A percentile compares a stretch with the other conserved stretches of the same genome.
These are phyloP conservation scores for Aspergillus funiculosus DNA, from an alignment of 495 filamentous ascomycete species.

Conservation along the genomic window DNA sequence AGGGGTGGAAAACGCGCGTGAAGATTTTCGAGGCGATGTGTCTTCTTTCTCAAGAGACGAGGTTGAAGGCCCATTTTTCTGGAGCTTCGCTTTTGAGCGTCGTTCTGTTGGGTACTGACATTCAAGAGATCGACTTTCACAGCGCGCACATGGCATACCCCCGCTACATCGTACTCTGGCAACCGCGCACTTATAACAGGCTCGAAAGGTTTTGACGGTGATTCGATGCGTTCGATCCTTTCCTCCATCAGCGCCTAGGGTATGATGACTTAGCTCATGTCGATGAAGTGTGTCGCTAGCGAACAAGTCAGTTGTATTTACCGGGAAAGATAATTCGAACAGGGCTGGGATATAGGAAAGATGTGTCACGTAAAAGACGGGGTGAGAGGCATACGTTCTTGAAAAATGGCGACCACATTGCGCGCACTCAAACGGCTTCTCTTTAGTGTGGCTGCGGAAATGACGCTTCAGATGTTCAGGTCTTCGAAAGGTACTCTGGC, in stretches of 20 bases:
- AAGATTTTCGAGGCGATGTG: constrained; percentile 14
- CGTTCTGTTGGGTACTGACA: constrained; percentile 48
- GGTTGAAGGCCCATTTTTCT: constrained; percentile 15
- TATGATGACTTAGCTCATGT: constrained; percentile 50
- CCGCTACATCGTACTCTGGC: constrained; percentile 53
- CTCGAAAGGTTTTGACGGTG: constrained; percentile 46
- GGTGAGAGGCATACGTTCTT: constrained; percentile 38
- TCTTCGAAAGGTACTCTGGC: constrained; percentile 55
- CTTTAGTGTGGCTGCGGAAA: constrained; percentile 63
- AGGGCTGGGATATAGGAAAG: not conserved
- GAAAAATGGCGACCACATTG: constrained; percentile 65
- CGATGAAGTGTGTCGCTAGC: constrained; percentile 51
- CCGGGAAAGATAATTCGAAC: not conserved
- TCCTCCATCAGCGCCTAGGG: constrained; percentile 32
- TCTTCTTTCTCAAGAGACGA: constrained; percentile 12
- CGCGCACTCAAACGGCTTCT: constrained; percentile 62
- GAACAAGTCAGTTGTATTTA: not conserved
- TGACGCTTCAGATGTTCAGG: constrained; percentile 69
- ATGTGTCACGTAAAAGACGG: not conserved
- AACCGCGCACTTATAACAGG: constrained; percentile 51
- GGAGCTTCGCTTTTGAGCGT: constrained; percentile 35
- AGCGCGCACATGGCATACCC: constrained; percentile 47
- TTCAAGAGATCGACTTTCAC: constrained; percentile 44
- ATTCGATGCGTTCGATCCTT: constrained; percentile 38
- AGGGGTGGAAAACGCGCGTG: not conserved